These are phyloP conservation scores for Teunomyces lycoperdinae DNA, from an alignment of 805 yeast species.

Conservation along the genomic window DNA sequence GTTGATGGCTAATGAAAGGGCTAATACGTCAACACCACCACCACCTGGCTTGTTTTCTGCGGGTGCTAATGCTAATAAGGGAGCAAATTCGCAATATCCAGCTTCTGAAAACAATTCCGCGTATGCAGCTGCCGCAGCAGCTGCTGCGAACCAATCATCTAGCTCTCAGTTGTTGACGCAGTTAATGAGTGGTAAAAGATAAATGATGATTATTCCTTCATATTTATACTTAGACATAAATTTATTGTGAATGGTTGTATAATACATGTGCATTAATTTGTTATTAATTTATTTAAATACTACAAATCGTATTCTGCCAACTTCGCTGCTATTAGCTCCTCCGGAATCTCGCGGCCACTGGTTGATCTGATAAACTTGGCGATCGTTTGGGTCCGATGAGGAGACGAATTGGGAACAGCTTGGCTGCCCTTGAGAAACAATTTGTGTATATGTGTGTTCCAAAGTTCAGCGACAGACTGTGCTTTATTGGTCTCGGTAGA, in stretches of 20 bases:
- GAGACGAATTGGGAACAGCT: background rate
- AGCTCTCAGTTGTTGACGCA: slow-evolving; percentile 82
- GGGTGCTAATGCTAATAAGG: slow-evolving; percentile 12
- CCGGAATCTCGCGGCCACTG: background rate
- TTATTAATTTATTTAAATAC: background rate
- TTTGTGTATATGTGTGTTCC: background rate
- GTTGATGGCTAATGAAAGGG: slow-evolving; percentile 31
- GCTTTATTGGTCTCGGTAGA: too few species aligned
- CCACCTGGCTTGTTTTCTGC: slow-evolving; percentile 66
- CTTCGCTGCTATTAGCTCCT: background rate
- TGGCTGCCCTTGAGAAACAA: background rate
- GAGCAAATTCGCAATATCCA: slow-evolving; percentile 7
- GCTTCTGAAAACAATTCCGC: slow-evolving; percentile 8
- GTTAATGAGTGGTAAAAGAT: slow-evolving; percentile 74
- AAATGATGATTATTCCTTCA: background rate
- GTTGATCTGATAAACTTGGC: slow-evolving; percentile 1
- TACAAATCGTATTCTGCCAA: background rate
- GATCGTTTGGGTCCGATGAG: background rate
- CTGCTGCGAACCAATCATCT: slow-evolving; percentile 39
- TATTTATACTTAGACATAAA: background rate
- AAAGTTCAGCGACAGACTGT: background rate
- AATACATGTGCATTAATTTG: background rate
- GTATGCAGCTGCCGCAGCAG: slow-evolving; percentile 12
- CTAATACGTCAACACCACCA: slow-evolving; percentile 55
- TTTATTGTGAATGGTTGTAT: background rate